Evolutionary conservation across 345 rosid species (phyloP), one percentile per base, ranked within the genome.

Genomic region (Camelina hispida): DNA sequence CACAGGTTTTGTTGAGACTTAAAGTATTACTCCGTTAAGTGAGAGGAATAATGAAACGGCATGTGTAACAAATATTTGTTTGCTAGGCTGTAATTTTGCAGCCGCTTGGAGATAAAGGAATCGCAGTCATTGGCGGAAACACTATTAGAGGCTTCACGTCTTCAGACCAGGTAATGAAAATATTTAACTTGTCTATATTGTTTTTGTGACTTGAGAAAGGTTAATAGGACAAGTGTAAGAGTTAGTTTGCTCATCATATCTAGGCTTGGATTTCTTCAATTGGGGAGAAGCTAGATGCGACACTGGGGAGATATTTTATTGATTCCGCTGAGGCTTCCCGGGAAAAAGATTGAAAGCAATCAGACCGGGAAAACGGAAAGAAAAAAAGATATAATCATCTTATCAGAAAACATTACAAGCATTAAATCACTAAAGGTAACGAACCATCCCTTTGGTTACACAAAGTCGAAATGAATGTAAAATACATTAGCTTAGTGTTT

Each of bases 81-180:
- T 38, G 10, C 8, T 69, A 94, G 97, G 97, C 96, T 58, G 97
- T 91, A 79, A 88, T 90, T 80, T 80, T 94, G 84, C 98, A 91
- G 83, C 96, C 97, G 47, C 86, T 91, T 65, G 98, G 96, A 43
- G 95, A 88, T 67, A 85, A 76, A 73, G 97, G 98, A 72, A 60
- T 90, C 52, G 85, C 81, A 7, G 32, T 91, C 46, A 87, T 94
- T 75, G 97, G 98, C 3, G 97, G 97, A 69, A 87, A 94, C 84
- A 91, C 89, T 4, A 82, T 91, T 72, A 90, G 96, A 83, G 98
- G 96, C 50, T 94, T 90, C 81, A 86, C 98, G 11, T 64, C 84
- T 74, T 85, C 93, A 52, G 98, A 94, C 76, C 98, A 94, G 97
- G 98, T 91, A 50, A 14, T 14, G 59, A 51, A 5, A n/a, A n/a